These are phyloP conservation scores for Gloeopeniophorella convolvens DNA, from an alignment of 768 basidiomycete genomes.

Conservation along the genomic window DNA sequence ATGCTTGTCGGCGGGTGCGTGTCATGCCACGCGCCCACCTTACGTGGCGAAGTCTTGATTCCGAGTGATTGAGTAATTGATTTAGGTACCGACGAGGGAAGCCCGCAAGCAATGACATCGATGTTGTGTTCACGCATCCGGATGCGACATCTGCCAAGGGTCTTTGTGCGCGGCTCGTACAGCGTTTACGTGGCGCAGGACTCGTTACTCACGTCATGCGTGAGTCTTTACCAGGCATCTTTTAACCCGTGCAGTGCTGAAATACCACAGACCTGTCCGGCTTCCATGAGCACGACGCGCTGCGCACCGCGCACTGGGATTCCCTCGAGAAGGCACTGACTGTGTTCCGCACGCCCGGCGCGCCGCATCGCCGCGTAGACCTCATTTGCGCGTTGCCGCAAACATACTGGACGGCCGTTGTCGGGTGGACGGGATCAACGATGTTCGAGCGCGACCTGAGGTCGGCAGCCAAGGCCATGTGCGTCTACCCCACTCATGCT, in stretches of 20 bases:
- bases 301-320: no score
- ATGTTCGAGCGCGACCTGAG: no score
- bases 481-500: constrained; percentile 5
- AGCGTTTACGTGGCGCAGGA: constrained; percentile 49
- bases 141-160: constrained; percentile 45
- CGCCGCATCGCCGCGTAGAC: constrained; percentile 59
- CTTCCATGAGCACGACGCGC: constrained; percentile 48
- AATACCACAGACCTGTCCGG: constrained; percentile 45
- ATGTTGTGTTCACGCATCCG: constrained; percentile 78
- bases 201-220: constrained; percentile 77
- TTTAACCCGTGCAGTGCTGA: neutral
- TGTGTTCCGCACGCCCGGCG: constrained; percentile 59
- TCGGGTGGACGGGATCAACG: no score
- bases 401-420: no score
- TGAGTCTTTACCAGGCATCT: constrained; percentile 32
- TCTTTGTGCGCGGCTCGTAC: no score
- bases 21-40: neutral
- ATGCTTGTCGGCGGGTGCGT: constrained; percentile 74
- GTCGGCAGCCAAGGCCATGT: constrained; percentile 65
- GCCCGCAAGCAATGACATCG: constrained; percentile 71
- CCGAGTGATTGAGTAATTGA: no score
- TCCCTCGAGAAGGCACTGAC: constrained; percentile 79
- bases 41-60: neutral
- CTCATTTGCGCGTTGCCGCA: constrained; percentile 71
- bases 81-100: constrained; percentile 86